Evolutionary conservation across 1,284 basidiomycete species (phyloP), one percentile per base, ranked within the genome.

Genomic region (Meira nashicola): DNA sequence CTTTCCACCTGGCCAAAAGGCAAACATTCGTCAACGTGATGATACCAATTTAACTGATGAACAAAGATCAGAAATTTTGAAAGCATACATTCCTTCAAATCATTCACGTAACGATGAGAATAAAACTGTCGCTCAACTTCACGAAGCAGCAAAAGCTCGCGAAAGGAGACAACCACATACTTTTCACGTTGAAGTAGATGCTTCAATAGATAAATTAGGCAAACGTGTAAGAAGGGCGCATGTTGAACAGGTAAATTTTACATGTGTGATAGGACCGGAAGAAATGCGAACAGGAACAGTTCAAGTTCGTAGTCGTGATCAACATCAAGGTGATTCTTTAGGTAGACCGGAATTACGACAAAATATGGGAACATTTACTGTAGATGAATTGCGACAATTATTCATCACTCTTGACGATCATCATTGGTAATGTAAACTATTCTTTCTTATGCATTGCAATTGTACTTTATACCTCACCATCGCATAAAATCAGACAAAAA

Each of bases 131-230:
- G 28, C 39, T 14, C 38, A 25, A 33, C 19, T 28, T 33, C 8
- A 33, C 3, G 21, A 39, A n/a, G 19, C 17, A 5, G 50, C 21
- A 40, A 28, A 14, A 17, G 39, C 52, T 7, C 51, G 55, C 28
- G 19, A 33, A 33, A 7, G 21, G 17, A 19, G 28, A 12, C 17
- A 55, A 56, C 66, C 37, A 5, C 72, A 74, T 37, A 55, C 69
- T n/a, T 76, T 78, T 52, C 65, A 67, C 17, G 70, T 78, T n/a
- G 76, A 77, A 23, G 51, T 73, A 12, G 70, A 72, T 23, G 49
- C 63, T 6, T 62, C 72, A 6, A 57, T 61, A 23, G 71, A 74
- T 14, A 74, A 68, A 15, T 60, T 77, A 2, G 63, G 51, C 25
- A 77, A 74, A 23, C 53, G 68, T 8, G 65, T 78, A 8, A 55